A percentile compares a stretch with the other conserved stretches of the same genome.
phyloP scores from a whole-genome alignment of 371 early-diverging fungal genomes.

The Syncephalastrum sp. region DNA sequence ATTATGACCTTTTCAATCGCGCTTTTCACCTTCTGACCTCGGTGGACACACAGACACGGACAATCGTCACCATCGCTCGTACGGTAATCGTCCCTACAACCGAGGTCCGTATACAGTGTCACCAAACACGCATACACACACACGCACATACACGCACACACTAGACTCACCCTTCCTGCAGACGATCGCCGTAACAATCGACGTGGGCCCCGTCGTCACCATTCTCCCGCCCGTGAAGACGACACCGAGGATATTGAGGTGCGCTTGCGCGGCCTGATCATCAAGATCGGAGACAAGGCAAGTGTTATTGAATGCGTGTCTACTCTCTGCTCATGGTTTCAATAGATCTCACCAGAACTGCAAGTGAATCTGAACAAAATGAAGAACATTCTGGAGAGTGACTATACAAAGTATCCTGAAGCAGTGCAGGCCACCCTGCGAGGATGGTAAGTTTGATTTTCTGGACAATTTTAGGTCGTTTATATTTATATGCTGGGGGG shows the following conservation, averaged over 20 bases:
- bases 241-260: conserved; percentile 68
- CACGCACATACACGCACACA: too few species aligned
- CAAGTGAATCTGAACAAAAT: conserved; percentile 68
- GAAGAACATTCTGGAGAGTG: conserved; percentile 68
- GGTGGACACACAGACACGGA: neutral
- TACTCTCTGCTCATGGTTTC: neutral
- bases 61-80: neutral
- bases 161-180: conserved; percentile 1
- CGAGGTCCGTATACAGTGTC: too few species aligned
- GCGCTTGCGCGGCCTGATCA: conserved; percentile 69
- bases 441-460: conserved; percentile 49
- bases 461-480: neutral
- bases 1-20: neutral
- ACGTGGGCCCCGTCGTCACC: conserved; percentile 22
- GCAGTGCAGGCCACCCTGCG: conserved; percentile 64
- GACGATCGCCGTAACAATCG: conserved; percentile 27
- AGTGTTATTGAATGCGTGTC: neutral
- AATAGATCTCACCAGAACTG: conserved; percentile 56
- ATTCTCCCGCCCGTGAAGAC: conserved; percentile 37
- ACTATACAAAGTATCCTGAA: conserved; percentile 63
- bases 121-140: neutral
- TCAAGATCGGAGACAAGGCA: conserved; percentile 80
- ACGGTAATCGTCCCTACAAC: too few species aligned
- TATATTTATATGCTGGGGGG: neutral
- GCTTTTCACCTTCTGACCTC: neutral